Base-by-base conservation (phyloP, 306 rosid species). In the Trifolium repens region DNA sequence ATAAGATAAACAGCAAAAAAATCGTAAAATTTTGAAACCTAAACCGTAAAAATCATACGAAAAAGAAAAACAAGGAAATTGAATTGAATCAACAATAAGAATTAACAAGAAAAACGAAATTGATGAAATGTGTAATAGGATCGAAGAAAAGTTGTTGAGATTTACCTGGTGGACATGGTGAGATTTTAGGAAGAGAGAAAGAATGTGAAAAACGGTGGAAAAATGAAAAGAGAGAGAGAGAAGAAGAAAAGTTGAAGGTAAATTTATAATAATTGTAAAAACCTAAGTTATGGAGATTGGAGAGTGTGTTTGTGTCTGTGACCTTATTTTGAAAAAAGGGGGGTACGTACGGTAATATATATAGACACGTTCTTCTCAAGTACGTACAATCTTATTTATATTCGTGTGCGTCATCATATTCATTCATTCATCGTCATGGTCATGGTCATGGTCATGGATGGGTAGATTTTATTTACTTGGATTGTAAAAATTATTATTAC, bases 121-220 rank as follows among this genome's bases (percentile, higher is more conserved):
- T 53, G 46, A 63, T 10, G 9, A 13, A 24, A 55, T 12, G 22
- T 8, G 30, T 16, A 16, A 59, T 35, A 40, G 0, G 46, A 58
- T n/a, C 22, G 9, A 32, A 72, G 40, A 26, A 9, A 72, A 26
- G 52, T 19, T 30, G 10, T 34, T 32, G 60, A 22, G 22, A 46
- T 49, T 66, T 34, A 89, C 98, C 98, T 86, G 73, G 76, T 77
- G 71, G 96, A 85, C 96, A 93, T 93, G 81, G 81, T 75, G 71
- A 70, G 76, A 69, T 49, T 61, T 59, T 10, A 22, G 43, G 52
- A 46, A 46, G 7, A 46, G 7, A 15, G 50, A 10, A 32, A 32
- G 35, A 46, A 27, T 54, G 7, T 40, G 52, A 32, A 35, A 43
- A 69, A 53, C 16, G 14, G 30, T 24, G 7, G 24, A 60, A 13